Evolutionary conservation across 2,329 filamentous ascomycete species (phyloP), one percentile per base, ranked within the genome.

Genomic region (Alternaria sp.): DNA sequence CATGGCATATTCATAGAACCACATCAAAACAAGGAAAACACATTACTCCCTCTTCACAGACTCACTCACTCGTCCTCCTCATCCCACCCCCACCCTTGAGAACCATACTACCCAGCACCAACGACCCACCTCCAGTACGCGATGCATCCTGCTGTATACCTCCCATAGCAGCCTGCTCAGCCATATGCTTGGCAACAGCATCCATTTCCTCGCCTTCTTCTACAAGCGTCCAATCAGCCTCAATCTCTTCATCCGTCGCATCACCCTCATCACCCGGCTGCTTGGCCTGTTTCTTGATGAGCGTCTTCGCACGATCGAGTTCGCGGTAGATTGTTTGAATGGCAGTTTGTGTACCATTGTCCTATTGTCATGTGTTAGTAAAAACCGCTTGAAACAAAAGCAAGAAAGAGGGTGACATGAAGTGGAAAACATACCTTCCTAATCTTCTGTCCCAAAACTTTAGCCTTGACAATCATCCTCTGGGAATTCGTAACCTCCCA

Each of bases 291-390:
- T 89, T 87, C 78, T 91, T 92, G 76, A 97, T 91, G 45, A 98
- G 84, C 16, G 90, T 90, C 78, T 88, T 92, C 38, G 95, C 94
- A 72, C 97, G 97, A 75, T 98, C 95, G 57, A 98, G 85, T 76
- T 98, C 94, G 43, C 95, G 91, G 76, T 98, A 99, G 58, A 99
- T 92, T 62, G 89, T 92, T 78, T 97, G 92, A 64, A 98, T 95
- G 6, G 94, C 95, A 5, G 86, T 91, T 49, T 90, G 89, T n/a
- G 97, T 93, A 36, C 95, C 95, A 66, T 93, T 89, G 78, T 99
- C 94, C 91, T 96, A 54, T 18, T 38, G 34, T 38, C 4, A 4
- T 14, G 32, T 16, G 34, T 38, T 38, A 38, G 34, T 8, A 7
- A 25, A 25, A 22, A 22, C 22, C 22, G 22, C 2, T 25, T 25